A percentile compares a stretch with the other conserved stretches of the same genome.
phyloP scores from a whole-genome alignment of 1,139 yeast genomes.

The Pneumocystis murina region DNA sequence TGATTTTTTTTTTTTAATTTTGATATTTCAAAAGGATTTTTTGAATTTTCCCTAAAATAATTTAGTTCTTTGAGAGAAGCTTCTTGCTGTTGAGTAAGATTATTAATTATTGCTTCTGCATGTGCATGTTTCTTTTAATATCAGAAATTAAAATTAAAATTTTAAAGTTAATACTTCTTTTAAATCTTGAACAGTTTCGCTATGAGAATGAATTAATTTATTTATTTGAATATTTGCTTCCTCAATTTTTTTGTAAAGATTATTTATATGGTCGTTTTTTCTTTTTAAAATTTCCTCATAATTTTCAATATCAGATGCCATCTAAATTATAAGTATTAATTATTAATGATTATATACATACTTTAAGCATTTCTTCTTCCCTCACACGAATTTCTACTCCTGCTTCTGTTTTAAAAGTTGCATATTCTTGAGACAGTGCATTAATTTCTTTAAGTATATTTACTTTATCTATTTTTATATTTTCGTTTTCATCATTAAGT shows the following conservation, averaged over 20 bases:
- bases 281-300: not conserved
- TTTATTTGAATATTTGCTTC: not conserved
- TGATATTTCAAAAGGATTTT: not conserved
- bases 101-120: not conserved
- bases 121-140: not conserved
- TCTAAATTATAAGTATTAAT: not conserved
- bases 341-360: not conserved
- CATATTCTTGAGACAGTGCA: not conserved
- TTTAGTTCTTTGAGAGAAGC: not conserved
- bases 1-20: not conserved
- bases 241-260: not conserved
- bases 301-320: not conserved
- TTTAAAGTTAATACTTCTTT: not conserved
- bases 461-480: not conserved
- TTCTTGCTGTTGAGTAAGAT: not conserved
- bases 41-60: not conserved
- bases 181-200: not conserved
- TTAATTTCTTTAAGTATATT: not conserved
- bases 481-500: not conserved
- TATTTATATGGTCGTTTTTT: not conserved
- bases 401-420: not conserved
- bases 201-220: not conserved
- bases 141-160: not conserved
- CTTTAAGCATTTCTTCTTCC: not conserved
- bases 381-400: not conserved